Base-by-base conservation (phyloP, 345 rosid species). In the Raphanus raphanistrum region DNA sequence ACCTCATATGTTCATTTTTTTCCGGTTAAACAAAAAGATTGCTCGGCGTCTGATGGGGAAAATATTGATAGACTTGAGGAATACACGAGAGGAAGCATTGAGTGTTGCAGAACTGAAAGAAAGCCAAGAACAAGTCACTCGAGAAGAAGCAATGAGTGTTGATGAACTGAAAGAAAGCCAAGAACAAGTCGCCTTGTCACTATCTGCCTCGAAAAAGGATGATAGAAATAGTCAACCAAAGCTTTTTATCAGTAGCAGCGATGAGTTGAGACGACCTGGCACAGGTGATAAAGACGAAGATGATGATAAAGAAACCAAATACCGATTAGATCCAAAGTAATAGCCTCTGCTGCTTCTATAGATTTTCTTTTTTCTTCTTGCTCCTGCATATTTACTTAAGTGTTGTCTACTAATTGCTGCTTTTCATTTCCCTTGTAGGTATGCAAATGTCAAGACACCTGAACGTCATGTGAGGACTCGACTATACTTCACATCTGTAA, bases 391-490 rank as follows among this genome's bases (percentile, higher is more conserved):
- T 63, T 10, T 28, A 32, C 21, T 12, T 8, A 4, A n/a, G 6
- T 36, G 25, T 8, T 26, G 3, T 45, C 8, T 45, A 41, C 77
- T 66, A 8, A 66, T 17, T 79, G 50, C 35, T 45, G 21, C 21
- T 21, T 28, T 25, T 61, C 2, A 43, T 55, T 59, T 25, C 6
- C 63, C 29, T 48, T 28, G 63, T 58, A 95, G 99, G 86, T 95
- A 95, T 75, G 99, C 99, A 50, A 93, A 93, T 85, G 99, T 95
- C 73, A 91, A 68, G 87, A 90, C 93, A 66, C 99, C 99, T 25
- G 99, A 93, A 60, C 98, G 98, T 71, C 99, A 95, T 68, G 92
- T 95, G 52, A 90, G 99, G 59, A 95, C 99, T 12, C 89, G 99
- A 57, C 98, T 95, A 26, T 95, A 95, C 85, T 95, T 95, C 82